These are phyloP conservation scores for Monilinia vaccinii-corymbosi DNA, from an alignment of 2,329 filamentous ascomycete genomes.

Conservation along the genomic window DNA sequence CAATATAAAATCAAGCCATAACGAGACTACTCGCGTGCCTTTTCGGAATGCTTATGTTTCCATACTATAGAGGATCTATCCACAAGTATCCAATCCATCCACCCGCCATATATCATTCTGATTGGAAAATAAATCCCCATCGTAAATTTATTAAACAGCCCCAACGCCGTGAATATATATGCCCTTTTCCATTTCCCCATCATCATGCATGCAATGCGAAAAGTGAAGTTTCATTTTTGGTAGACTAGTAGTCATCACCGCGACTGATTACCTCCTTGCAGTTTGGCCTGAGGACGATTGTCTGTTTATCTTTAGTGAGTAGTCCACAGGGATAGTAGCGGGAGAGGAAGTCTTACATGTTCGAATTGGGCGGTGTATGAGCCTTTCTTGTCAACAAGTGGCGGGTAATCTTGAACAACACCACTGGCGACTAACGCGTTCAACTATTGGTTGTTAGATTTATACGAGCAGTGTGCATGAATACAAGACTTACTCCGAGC, in stretches of 20 bases:
- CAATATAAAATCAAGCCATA: no score
- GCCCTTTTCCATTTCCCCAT: not conserved
- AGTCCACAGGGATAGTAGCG: not conserved
- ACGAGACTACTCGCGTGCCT: no score
- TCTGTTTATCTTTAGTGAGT: constrained; percentile 47
- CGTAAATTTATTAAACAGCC: not conserved
- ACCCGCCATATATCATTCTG: not conserved
- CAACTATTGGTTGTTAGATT: constrained; percentile 44
- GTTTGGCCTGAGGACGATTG: constrained; percentile 65
- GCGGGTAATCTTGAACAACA: constrained; percentile 85
- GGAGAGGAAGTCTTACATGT: constrained; percentile 49
- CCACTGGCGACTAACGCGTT: constrained; percentile 77
- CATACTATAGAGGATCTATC: no score
- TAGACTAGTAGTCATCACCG: constrained; percentile 65
- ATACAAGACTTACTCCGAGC: constrained; percentile 55
- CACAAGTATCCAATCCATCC: not conserved
- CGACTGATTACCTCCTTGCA: constrained; percentile 84
- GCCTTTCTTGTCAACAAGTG: constrained; percentile 83
- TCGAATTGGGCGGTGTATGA: constrained; percentile 92
- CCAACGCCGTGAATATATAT: constrained; percentile 2
- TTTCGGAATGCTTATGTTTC: no score
- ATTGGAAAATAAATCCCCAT: not conserved
- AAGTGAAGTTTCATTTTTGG: not conserved
- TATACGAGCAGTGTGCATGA: not conserved
- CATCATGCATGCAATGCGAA: constrained; percentile 3